These are phyloP conservation scores for Trichoderma parareesei DNA, from an alignment of 495 filamentous ascomycete genomes.

Conservation along the genomic window DNA sequence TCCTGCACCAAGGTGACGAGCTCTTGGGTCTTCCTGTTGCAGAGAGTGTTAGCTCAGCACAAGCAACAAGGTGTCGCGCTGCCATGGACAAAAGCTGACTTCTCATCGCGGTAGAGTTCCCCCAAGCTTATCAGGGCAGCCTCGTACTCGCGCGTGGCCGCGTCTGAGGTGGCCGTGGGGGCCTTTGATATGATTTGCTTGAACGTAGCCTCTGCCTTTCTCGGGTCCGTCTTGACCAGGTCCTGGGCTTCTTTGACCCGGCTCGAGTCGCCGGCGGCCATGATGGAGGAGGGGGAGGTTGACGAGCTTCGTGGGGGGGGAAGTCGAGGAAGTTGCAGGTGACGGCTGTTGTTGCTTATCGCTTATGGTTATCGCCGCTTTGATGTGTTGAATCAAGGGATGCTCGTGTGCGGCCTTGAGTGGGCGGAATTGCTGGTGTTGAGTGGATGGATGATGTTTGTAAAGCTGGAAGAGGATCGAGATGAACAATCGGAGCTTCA, in stretches of 20 bases:
- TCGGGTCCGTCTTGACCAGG: slow-evolving; percentile 66
- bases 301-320: not conserved
- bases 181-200: slow-evolving; percentile 80
- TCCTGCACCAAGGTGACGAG: slow-evolving; percentile 86
- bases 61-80: slow-evolving; percentile 3
- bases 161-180: slow-evolving; percentile 71
- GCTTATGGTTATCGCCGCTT: no score
- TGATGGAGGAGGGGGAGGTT: slow-evolving; percentile 17
- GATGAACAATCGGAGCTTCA: not conserved
- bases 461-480: no score
- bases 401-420: not conserved
- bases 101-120: slow-evolving; percentile 84
- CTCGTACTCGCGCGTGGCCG: slow-evolving; percentile 83
- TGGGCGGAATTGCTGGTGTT: not conserved
- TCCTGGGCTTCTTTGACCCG: slow-evolving; percentile 67
- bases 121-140: slow-evolving; percentile 73
- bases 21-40: slow-evolving; percentile 61
- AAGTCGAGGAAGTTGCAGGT: not conserved
- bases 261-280: slow-evolving; percentile 41
- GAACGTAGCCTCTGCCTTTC: slow-evolving; percentile 74
- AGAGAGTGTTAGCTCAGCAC: slow-evolving; percentile 9
- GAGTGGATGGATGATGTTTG: not conserved
- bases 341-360: not conserved
- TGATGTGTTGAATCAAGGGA: not conserved
- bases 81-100: slow-evolving; percentile 33